Base-by-base conservation (phyloP, 768 basidiomycete species). In the Lentinula sp. region DNA sequence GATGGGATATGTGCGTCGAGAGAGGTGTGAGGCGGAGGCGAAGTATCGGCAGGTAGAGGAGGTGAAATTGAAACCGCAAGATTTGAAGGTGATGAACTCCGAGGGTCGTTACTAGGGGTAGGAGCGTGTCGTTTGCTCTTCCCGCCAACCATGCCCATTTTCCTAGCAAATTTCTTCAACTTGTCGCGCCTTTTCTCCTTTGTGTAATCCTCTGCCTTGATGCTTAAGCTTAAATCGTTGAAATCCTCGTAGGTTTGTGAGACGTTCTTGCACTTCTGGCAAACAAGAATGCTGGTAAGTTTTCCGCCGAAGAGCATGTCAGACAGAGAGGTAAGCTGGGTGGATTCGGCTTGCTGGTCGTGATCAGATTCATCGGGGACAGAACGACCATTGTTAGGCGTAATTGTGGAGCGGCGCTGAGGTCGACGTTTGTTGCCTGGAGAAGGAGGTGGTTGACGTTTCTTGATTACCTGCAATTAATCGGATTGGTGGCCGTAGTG, bases 191-290 rank as follows among this genome's bases (percentile, higher is more conserved):
- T 96, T 57, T 88, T 80, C 60, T 84, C 82, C 59, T 82, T 83
- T 36, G 76, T 77, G 62, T 90, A 90, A 65, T 93, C 89, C 63
- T 94, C 91, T 0, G 87, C 82, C 70, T 88, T 91, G 71, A 95
- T 88, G 72, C 89, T 90, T 37, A 98, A 77, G 56, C 92, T 93
- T 66, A 98, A 87, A 72, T 97, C 95, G 71, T 90, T 88, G 72
- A 97, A 98, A 69, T 94, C 93, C 72, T 98, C 95, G 69, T 91
- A 90, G 5, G 90, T 92, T 65, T 93, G 87, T 2, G 94, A 96
- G 54, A 97, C 85, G 67, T 92, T 86, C 72, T 96, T 95, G 84
- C 95, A 98, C 61, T 85, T 84, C 66, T 95, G 93, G 71, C 95
- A 98, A 2, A 98, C 90, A 53, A 98, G 88, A 69, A 97, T 88